These are phyloP conservation scores for Marasmius tenuissimus DNA, from an alignment of 1,284 basidiomycete species.

Conservation along the genomic window DNA sequence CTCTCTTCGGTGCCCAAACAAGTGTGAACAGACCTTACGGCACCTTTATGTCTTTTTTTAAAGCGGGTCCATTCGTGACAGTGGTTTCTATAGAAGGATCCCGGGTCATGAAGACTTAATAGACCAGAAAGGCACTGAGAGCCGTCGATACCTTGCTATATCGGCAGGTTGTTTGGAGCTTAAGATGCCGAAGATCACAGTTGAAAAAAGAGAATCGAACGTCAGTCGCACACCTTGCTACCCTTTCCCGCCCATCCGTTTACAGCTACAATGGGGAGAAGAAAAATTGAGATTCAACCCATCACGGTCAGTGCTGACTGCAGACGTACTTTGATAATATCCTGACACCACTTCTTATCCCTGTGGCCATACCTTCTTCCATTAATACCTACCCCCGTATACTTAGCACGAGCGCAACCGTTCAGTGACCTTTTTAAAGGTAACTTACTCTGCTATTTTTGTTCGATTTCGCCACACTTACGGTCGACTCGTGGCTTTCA, in stretches of 20 bases:
- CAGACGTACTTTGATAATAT: slow-evolving; percentile 16
- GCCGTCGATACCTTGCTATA: not conserved
- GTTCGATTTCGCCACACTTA: slow-evolving; percentile 31
- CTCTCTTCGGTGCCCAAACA: not conserved
- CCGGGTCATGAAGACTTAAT: not conserved
- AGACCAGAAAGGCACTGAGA: not conserved
- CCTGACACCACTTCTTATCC: slow-evolving; percentile 14
- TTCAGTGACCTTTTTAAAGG: slow-evolving; percentile 90
- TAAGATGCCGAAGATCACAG: slow-evolving; percentile 14
- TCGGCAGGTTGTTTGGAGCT: not conserved
- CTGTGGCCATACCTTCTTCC: slow-evolving; percentile 23
- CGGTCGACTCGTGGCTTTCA: slow-evolving; percentile 33
- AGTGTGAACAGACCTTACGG: not conserved
- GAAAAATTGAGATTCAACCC: slow-evolving; percentile 90
- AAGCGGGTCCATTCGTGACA: not conserved
- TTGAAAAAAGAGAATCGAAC: slow-evolving; percentile 12
- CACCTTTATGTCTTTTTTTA: not conserved
- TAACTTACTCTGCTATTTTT: slow-evolving; percentile 51
- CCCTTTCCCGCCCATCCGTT: slow-evolving; percentile 11
- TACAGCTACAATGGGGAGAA: slow-evolving; percentile 63
- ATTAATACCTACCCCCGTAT: slow-evolving; percentile 26
- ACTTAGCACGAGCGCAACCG: slow-evolving; percentile 87
- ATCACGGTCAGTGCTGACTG: slow-evolving; percentile 59
- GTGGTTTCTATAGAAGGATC: not conserved
- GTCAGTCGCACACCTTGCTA: not conserved